phyloP scores from a whole-genome alignment of 1,284 basidiomycete species.

The Tetrapyrgos nigripes region DNA sequence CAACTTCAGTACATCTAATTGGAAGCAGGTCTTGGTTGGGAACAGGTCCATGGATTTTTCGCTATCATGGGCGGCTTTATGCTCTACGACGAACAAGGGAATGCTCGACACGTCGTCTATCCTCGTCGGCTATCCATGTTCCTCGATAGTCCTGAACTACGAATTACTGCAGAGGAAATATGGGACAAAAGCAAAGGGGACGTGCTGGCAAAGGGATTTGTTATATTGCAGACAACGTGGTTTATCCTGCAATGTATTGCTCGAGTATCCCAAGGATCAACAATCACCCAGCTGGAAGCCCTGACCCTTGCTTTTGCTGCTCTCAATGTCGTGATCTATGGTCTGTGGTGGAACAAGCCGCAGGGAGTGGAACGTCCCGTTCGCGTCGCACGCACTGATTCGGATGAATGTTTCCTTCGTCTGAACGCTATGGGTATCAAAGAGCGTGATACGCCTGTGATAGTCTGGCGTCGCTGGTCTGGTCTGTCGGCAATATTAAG shows the following conservation, averaged over 20 bases:
- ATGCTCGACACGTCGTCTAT: neutral
- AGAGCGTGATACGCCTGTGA: neutral
- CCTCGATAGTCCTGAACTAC: neutral
- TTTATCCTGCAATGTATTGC: conserved; percentile 1
- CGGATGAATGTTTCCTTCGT: neutral
- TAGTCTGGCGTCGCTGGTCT: neutral
- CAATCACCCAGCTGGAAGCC: conserved; percentile 2
- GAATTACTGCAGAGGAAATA: neutral
- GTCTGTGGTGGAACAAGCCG: conserved; percentile 13
- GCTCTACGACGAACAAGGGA: conserved; percentile 11
- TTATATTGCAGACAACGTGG: neutral
- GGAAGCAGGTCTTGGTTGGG: too few relatives aligned
- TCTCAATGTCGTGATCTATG: conserved; percentile 3
- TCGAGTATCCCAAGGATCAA: neutral
- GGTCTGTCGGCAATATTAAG: too few relatives aligned
- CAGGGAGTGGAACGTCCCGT: conserved; percentile 2
- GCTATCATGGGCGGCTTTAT: conserved; percentile 35
- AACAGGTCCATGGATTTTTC: conserved; percentile 30
- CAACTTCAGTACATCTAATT: neutral
- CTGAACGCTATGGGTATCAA: neutral
- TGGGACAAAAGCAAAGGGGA: neutral
- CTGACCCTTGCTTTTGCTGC: conserved; percentile 9
- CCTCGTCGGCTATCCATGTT: neutral
- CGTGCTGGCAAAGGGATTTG: neutral
- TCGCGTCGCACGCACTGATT: neutral